Evolutionary conservation across 495 filamentous ascomycete species (phyloP), one percentile per base, ranked within the genome.

Genomic region (Neurospora africana): DNA sequence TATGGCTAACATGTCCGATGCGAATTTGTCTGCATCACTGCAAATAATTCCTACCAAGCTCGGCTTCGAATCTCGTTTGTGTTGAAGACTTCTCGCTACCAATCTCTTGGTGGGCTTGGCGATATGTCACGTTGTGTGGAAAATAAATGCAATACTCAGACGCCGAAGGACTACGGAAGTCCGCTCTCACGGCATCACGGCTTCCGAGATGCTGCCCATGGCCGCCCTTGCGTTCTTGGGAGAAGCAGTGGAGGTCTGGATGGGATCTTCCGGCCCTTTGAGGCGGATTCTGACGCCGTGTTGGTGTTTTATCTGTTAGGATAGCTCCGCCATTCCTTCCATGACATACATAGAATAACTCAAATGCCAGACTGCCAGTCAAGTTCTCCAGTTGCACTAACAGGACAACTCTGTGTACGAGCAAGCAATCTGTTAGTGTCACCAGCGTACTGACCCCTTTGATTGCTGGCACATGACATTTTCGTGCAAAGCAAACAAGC

Each of bases 211-310:
- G 17, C 15, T 36, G 0, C 17, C 15, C 3, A 76, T 41, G n/a
- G 74, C 68, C 5, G 69, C 71, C 13, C 58, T 33, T 4, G 74
- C 77, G 4, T n/a, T n/a, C n/a, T n/a, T n/a, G n/a, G n/a, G n/a
- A n/a, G n/a, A n/a, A n/a, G n/a, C n/a, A n/a, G n/a, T 72, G 15
- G 43, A 33, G 65, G 77, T 58, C 1, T 43, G 72, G 23, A 78
- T 39, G 9, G 44, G 35, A 1, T 43, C 7, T 13, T 65, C 73
- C 10, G 9, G 2, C 0, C 73, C 70, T 8, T 68, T 41, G 9
- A 38, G 37, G 30, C 73, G 21, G 13, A 78, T 74, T 19, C 23
- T 43, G 5, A 75, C 72, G 6, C 69, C 13, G 10, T 70, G 69
- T 2, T 72, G 43, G 0, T 15, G 10, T 13, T 71, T 68, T 10